phyloP scores from a whole-genome alignment of 768 basidiomycete genomes.

The Kwoniella newhampshirensis region DNA sequence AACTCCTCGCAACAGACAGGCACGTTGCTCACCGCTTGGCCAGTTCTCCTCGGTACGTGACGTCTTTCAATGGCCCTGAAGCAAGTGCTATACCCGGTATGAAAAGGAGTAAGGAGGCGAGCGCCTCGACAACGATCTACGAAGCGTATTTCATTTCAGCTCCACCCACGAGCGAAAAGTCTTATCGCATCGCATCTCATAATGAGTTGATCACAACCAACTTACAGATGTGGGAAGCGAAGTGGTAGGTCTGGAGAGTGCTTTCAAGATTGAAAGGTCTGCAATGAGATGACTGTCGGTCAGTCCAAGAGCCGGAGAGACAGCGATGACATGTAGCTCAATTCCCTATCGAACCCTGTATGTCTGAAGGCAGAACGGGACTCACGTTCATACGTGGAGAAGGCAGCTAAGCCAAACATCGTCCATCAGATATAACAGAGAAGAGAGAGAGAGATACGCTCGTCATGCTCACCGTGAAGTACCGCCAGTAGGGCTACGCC shows the following conservation, averaged over 20 bases:
- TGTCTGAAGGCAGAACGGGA: too few relatives aligned
- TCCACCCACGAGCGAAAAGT: not conserved
- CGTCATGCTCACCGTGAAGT: conserved; percentile 32
- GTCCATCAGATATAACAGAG: not conserved
- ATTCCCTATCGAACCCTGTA: too few relatives aligned
- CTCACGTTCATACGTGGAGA: conserved; percentile 51
- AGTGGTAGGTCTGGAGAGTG: conserved; percentile 30
- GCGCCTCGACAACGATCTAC: conserved; percentile 48
- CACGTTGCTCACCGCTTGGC: conserved; percentile 47
- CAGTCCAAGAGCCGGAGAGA: not conserved
- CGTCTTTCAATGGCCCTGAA: conserved; percentile 37
- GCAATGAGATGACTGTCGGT: not conserved
- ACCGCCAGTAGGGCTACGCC: conserved; percentile 31
- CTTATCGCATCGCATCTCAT: not conserved
- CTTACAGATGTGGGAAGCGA: conserved; percentile 45
- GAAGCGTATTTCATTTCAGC: not conserved
- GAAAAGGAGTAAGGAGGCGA: conserved; percentile 43
- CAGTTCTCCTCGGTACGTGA: conserved; percentile 51
- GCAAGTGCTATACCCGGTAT: conserved; percentile 43
- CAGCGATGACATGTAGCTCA: too few relatives aligned
- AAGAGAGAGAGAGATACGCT: not conserved
- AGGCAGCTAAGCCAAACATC: conserved; percentile 42
- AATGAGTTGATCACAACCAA: not conserved
- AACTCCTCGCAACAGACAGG: not conserved
- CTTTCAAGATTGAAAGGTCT: conserved; percentile 52